Evolutionary conservation across 495 filamentous ascomycete genomes (phyloP), one percentile per base, ranked within the genome.

Genomic region (Chaetomidium leptoderma): DNA sequence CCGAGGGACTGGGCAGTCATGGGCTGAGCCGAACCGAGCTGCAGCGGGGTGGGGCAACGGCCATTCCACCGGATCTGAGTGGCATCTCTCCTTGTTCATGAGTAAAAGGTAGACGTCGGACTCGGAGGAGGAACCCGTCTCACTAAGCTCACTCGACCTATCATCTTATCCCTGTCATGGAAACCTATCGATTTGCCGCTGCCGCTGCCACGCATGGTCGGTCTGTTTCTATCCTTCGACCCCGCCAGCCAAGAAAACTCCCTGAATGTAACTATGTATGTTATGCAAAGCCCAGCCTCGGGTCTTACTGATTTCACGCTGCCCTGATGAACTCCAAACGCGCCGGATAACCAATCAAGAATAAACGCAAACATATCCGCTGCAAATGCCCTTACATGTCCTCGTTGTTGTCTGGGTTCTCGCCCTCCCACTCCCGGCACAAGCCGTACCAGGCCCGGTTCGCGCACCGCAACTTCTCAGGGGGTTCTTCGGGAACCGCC

Each of bases 361-460:
- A 49, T 7, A 57, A 35, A 56, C 51, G 53, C 24, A 29, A 52
- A 60, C 42, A 55, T 6, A 26, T 30, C 36, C 35, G 11, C 26
- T 33, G 10, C 29, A 57, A 40, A 30, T 48, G 19, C 36, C 49
- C 27, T 59, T 66, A 69, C 60, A 66, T 63, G n/a, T 66, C 63
- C 16, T 63, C 53, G 19, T 47, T 59, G 35, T 29, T 46, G 14
- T 39, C 40, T 9, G 23, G 45, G 10, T 24, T 45, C 1, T 19
- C 53, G 0, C 33, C 58, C 7, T 57, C 66, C 70, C 72, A 77
- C 33, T 77, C 60, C 45, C 69, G 72, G 58, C 77, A 80, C 57
- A 62, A 60, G 3, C 77, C 75, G 29, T 70, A 66, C 77, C 74
- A 78, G 40, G 66, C 67, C 24, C 72, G 63, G 5, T 66, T 51